phyloP scores from a whole-genome alignment of 2,329 filamentous ascomycete species.

The Amylocarpus encephaloides region DNA sequence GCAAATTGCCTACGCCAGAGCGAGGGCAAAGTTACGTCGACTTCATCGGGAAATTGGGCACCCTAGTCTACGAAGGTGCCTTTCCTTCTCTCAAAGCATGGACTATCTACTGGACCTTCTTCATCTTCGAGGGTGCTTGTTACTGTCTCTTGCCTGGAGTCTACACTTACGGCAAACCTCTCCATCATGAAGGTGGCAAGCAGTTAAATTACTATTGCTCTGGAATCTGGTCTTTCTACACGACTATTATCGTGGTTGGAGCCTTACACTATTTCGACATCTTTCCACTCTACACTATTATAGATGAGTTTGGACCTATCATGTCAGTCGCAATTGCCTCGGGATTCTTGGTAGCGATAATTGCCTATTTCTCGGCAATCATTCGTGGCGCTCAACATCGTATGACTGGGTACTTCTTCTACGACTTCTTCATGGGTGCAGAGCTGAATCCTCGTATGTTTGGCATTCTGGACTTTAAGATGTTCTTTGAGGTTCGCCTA shows the following conservation, averaged over 20 bases:
- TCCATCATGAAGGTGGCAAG: slow-evolving; percentile 75
- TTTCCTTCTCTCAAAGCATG: slow-evolving; percentile 79
- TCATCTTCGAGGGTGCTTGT: slow-evolving; percentile 74
- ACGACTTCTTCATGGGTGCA: slow-evolving; percentile 88
- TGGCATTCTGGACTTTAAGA: slow-evolving; percentile 81
- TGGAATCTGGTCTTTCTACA: slow-evolving; percentile 79
- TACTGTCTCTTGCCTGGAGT: slow-evolving; percentile 87
- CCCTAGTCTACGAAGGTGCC: slow-evolving; percentile 74
- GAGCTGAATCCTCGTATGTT: slow-evolving; percentile 85
- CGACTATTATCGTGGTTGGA: slow-evolving; percentile 67
- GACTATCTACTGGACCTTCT: slow-evolving; percentile 91
- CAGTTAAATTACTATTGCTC: slow-evolving; percentile 94
- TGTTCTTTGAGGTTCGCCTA: slow-evolving; percentile 91
- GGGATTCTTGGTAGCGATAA: slow-evolving; percentile 76
- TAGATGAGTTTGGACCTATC: slow-evolving; percentile 91
- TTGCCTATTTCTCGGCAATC: slow-evolving; percentile 82
- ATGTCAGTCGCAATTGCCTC: slow-evolving; percentile 90
- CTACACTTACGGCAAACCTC: slow-evolving; percentile 79
- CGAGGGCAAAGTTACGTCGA: slow-evolving; percentile 61
- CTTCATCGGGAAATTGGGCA: slow-evolving; percentile 65
- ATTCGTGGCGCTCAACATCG: slow-evolving; percentile 77
- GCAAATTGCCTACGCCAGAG: slow-evolving; percentile 64
- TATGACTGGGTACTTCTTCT: slow-evolving; percentile 78
- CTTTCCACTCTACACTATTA: slow-evolving; percentile 84
- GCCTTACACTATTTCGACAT: slow-evolving; percentile 72